Conservation (phyloP, 2,329 filamentous ascomycete genomes). For the Epichloe baconii region DNA sequence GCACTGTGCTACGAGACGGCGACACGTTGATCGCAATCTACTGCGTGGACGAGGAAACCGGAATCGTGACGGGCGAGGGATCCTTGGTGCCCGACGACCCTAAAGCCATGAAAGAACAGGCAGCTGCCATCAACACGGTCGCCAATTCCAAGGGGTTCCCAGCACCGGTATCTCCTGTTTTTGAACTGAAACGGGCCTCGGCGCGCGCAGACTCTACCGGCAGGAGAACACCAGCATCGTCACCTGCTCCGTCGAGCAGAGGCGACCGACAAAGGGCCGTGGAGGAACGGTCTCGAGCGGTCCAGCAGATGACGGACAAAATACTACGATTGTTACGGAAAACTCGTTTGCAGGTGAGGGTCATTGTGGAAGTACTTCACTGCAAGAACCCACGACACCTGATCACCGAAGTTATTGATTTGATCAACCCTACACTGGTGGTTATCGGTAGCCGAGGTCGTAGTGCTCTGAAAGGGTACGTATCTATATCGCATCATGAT, state of each 20-base stretch:
- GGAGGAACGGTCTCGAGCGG: slow-evolving; percentile 65
- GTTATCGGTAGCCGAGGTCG: slow-evolving; percentile 85
- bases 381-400: slow-evolving; percentile 96
- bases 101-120: slow-evolving; percentile 64
- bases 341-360: slow-evolving; percentile 81
- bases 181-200: slow-evolving; percentile 20
- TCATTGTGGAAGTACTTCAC: slow-evolving; percentile 92
- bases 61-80: slow-evolving; percentile 34
- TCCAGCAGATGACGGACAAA: slow-evolving; percentile 72
- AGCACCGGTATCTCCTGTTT: slow-evolving; percentile 19
- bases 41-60: slow-evolving; percentile 79
- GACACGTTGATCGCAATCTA: slow-evolving; percentile 90
- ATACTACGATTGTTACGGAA: slow-evolving; percentile 80
- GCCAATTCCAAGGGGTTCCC: slow-evolving; percentile 25
- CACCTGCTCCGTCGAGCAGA: slow-evolving; percentile 33
- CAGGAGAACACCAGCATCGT: slow-evolving; percentile 24
- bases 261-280: slow-evolving; percentile 49
- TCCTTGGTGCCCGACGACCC: slow-evolving; percentile 56
- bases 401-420: slow-evolving; percentile 94
- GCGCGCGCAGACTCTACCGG: slow-evolving; percentile 17
- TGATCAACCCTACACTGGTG: slow-evolving; percentile 79
- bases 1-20: slow-evolving; percentile 83
- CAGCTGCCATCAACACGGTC: slow-evolving; percentile 55
- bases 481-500: slow-evolving; percentile 6
- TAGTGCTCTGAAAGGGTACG: slow-evolving; percentile 85